These are phyloP conservation scores for Nicotiana paniculata DNA, from an alignment of 257 asterid genomes.

Conservation along the genomic window DNA sequence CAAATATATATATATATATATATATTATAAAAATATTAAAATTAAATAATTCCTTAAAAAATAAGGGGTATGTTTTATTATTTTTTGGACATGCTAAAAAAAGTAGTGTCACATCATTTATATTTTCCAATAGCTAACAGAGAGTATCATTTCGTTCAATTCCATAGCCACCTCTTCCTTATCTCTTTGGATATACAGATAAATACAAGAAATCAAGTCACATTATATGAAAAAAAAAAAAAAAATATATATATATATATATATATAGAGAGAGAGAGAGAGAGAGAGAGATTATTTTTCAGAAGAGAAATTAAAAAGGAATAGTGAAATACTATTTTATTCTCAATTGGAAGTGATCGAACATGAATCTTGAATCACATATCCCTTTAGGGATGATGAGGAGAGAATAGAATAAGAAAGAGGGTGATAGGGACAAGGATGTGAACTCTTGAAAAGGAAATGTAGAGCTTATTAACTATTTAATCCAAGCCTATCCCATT, in stretches of 20 bases:
- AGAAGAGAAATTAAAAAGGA: too few relatives aligned
- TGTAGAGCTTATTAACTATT: conserved; percentile 15
- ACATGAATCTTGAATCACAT: neutral
- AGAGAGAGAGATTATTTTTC: too few relatives aligned
- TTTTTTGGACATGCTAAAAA: neutral
- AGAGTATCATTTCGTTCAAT: neutral
- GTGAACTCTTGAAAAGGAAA: conserved; percentile 11
- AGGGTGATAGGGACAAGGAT: conserved; percentile 10
- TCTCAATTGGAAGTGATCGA: neutral
- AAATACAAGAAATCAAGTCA: neutral
- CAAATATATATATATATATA: too few relatives aligned
- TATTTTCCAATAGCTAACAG: neutral
- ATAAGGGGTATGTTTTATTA: too few relatives aligned
- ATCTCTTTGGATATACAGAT: neutral
- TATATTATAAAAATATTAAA: too few relatives aligned
- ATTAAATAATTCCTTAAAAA: too few relatives aligned
- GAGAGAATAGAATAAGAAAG: conserved; percentile 9
- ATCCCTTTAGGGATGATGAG: neutral
- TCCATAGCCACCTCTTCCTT: too few relatives aligned
- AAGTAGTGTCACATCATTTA: neutral
- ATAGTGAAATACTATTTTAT: too few relatives aligned
- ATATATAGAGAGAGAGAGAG: too few relatives aligned
- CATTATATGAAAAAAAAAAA: neutral
- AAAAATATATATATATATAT: neutral
- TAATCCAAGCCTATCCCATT: neutral